Evolutionary conservation across 208 protist species (phyloP), one percentile per base, ranked within the genome.

Genomic region (Naegleria fowleri): DNA sequence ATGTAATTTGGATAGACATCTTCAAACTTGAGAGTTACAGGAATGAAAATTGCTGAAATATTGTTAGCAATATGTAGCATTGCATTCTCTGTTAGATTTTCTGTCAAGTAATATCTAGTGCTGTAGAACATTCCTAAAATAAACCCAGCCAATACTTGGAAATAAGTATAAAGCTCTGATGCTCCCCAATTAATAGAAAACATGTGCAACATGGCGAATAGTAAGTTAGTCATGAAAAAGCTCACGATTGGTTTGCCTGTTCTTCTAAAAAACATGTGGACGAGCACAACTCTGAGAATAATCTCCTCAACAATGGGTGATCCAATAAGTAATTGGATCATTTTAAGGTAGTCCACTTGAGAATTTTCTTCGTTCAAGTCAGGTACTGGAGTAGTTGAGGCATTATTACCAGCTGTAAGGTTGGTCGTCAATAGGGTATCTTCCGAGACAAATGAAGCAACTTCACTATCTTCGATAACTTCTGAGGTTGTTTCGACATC

Each of bases 261-360:
- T 40, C 86, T 89, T 39, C 48, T 89, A 5, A 41, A 67, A 25
- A 67, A 41, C 11, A 67, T 38, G 39, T 29, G 19, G 7, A 67
- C 13, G 16, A 89, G 51, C 19, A 67, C 33, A 40, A 89, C 48
- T 67, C 86, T 58, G 5, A 89, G 25, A 41, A 89, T 29, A 67
- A 89, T n/a, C 40, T 89, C 86, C 25, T 89, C 86, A 59, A 89
- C 36, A 19, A 89, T 67, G 22, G 86, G 86, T 9, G 86, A 33
- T 19, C 48, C 86, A 89, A 89, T 41, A 5, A 89, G 40, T 67
- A 89, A 67, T 67, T 89, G 86, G 7, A 89, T 51, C n/a, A 89
- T 67, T 40, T 40, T 55, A 7, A 38, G 19, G 39, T 89, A 89
- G 15, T 48, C 39, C 22, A 88, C 43, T 33, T 58, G 16, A 85